Evolutionary conservation across 345 rosid genomes (phyloP).

Genomic region (Arabis alpina): DNA sequence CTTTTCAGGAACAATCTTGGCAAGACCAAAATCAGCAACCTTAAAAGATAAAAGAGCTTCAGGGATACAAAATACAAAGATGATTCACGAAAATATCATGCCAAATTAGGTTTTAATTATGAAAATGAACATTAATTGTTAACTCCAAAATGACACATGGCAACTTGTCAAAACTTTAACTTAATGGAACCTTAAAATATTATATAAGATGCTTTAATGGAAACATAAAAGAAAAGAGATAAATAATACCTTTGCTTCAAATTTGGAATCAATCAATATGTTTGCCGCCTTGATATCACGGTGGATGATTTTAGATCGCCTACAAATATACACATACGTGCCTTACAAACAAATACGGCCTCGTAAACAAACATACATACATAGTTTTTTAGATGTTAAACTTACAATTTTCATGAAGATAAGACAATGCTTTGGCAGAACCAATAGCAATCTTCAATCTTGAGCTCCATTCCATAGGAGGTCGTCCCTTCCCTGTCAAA

Average conservation of each 20-base stretch:
- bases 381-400: background rate
- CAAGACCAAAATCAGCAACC: constrained; percentile 78
- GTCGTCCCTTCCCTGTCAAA: constrained; percentile 58
- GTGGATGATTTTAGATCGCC: constrained; percentile 76
- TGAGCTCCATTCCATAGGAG: constrained; percentile 66
- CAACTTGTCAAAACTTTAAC: too few species aligned
- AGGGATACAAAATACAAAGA: background rate
- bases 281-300: constrained; percentile 47
- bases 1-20: constrained; percentile 40
- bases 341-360: background rate
- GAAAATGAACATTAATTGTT: too few species aligned
- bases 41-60: background rate
- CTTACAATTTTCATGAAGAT: constrained; percentile 76
- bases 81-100: background rate
- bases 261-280: too few species aligned
- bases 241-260: background rate
- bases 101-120: too few species aligned
- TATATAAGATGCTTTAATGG: constrained; percentile 50
- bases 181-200: too few species aligned
- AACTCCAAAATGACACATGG: too few species aligned
- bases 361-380: background rate
- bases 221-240: background rate
- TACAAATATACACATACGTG: background rate
- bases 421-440: constrained; percentile 81
- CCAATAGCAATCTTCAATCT: constrained; percentile 74